Base-by-base conservation (phyloP, 23 red algal species). In the Gracilaria domingensis region DNA sequence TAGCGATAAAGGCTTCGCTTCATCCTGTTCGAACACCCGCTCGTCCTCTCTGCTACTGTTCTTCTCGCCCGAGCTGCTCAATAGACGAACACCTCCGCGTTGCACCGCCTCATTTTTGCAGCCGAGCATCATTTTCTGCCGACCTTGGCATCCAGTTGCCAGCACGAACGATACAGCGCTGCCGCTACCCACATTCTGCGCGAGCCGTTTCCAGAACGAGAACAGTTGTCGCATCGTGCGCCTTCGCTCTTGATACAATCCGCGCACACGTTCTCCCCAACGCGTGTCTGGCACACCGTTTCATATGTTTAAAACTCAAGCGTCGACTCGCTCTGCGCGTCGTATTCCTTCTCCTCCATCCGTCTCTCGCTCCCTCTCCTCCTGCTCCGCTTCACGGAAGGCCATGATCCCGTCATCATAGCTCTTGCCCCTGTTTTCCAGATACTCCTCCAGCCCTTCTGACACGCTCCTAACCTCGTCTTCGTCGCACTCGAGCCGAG, bases 1-100 rank as follows among this genome's bases (percentile, higher is more conserved):
- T 35, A 99, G 71, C 0, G 94, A 91, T 64, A 99, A 99, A 5
- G 97, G 97, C 38, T 96, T 94, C 32, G 83, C 83, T 69, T 99
- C 97, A 64, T 99, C 94, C 33, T 75, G 82, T 51, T 94, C 90
- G 20, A 99, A 37, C 40, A 96, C 48, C 35, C 96, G 87, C 12
- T 84, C 54, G 47, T 8, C n/a, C n/a, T n/a, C n/a, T n/a, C n/a
- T n/a, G n/a, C n/a, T n/a, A n/a, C n/a, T n/a, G n/a, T n/a, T n/a
- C n/a, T n/a, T n/a, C n/a, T n/a, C n/a, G n/a, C n/a, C n/a, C n/a
- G n/a, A 29, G 37, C 83, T 89, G 49, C 94, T 77, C 36, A 96
- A 70, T 8, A 82, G 57, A 5, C 90, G 78, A 35, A 89, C 82
- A 18, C 80, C 76, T 38, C 42, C 54, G 82, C 95, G 88, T 9